phyloP scores from a whole-genome alignment of 495 filamentous ascomycete species.

The Talaromyces adpressus region DNA sequence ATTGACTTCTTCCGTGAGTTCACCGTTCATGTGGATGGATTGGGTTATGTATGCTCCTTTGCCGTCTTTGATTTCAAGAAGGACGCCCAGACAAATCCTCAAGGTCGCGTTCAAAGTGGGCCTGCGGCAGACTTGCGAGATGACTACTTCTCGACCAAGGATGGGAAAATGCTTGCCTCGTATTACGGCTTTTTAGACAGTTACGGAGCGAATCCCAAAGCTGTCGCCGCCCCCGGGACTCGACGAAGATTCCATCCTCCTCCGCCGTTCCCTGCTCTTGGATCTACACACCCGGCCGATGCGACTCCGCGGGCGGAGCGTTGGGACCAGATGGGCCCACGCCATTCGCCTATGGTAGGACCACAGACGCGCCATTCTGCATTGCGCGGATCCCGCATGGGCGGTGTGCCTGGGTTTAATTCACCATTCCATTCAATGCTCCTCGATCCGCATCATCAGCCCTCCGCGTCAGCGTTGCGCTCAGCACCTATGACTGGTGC shows the following conservation, averaged over 20 bases:
- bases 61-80: constrained; percentile 98
- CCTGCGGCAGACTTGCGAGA: constrained; percentile 58
- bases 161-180: constrained; percentile 94
- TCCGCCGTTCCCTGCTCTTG: constrained; percentile 65
- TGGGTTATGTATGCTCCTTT: constrained; percentile 94
- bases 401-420: constrained; percentile 20
- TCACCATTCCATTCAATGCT: constrained; percentile 59
- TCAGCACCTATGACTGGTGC: constrained; percentile 32
- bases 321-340: constrained; percentile 36
- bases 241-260: constrained; percentile 65
- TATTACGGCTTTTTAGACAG: constrained; percentile 90
- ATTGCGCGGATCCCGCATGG: constrained; percentile 22
- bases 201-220: constrained; percentile 63
- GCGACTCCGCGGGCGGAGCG: constrained; percentile 38
- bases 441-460: constrained; percentile 83
- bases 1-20: constrained; percentile 98
- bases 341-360: constrained; percentile 17
- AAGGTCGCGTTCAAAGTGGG: constrained; percentile 26
- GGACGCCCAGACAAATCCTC: constrained; percentile 51
- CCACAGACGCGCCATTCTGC: constrained; percentile 25
- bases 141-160: constrained; percentile 90
- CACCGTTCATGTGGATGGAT: constrained; percentile 90
- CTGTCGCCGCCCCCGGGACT: constrained; percentile 34
- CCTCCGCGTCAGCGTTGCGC: constrained; percentile 48
- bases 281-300: constrained; percentile 51